Conservation (phyloP, 1,139 yeast genomes). For the Sugiyamaella grinbergsii region DNA sequence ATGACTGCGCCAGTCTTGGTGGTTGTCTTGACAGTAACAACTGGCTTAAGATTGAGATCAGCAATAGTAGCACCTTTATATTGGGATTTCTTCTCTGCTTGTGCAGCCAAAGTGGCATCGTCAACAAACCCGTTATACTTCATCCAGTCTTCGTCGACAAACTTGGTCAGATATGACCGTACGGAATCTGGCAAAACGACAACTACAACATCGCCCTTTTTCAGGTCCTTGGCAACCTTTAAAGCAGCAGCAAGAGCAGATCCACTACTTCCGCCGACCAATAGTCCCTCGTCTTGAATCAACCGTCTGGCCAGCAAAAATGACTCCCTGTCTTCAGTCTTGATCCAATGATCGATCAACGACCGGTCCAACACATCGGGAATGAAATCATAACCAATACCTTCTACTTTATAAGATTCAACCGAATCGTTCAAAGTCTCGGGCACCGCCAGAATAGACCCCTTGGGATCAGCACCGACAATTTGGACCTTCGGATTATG, state of each 20-base stretch:
- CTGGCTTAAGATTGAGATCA: constrained; percentile 78
- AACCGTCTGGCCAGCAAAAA: constrained; percentile 81
- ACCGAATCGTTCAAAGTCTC: constrained; percentile 65
- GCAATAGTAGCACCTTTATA: constrained; percentile 63
- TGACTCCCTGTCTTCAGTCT: constrained; percentile 82
- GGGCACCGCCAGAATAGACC: constrained; percentile 83
- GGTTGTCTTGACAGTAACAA: constrained; percentile 67
- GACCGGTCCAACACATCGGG: constrained; percentile 77
- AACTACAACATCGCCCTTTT: constrained; percentile 75
- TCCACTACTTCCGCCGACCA: constrained; percentile 89
- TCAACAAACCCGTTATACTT: constrained; percentile 69
- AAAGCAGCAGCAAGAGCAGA: constrained; percentile 82
- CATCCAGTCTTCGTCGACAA: constrained; percentile 94
- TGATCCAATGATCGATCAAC: constrained; percentile 76
- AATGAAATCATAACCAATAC: constrained; percentile 87
- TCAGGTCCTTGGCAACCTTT: constrained; percentile 65
- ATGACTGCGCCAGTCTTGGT: constrained; percentile 69
- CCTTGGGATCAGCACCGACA: constrained; percentile 84
- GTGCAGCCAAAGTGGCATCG: constrained; percentile 49
- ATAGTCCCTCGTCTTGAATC: constrained; percentile 81
- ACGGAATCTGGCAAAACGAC: constrained; percentile 87
- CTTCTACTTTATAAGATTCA: constrained; percentile 79
- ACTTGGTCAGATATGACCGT: constrained; percentile 83
- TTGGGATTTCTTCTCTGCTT: constrained; percentile 49
- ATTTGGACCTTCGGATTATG: constrained; percentile 63